Conservation (phyloP, 495 filamentous ascomycete genomes). For the Acidomyces sp. region DNA sequence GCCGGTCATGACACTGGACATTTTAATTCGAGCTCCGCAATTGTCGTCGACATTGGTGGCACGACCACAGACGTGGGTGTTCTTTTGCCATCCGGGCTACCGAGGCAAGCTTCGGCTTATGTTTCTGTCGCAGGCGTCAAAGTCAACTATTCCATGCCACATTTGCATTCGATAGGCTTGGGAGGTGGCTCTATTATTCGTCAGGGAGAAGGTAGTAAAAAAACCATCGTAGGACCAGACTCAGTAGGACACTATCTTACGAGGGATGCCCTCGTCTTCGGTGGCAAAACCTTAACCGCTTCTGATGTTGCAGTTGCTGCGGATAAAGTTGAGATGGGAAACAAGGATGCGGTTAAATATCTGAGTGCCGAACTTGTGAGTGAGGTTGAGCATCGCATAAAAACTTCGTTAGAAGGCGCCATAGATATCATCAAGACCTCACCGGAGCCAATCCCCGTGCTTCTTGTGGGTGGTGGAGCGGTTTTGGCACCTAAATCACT, state of each 20-base stretch:
- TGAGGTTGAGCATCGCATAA: conserved; percentile 7
- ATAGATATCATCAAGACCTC: conserved; percentile 41
- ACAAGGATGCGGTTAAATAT: conserved; percentile 21
- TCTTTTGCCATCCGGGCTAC: conserved; percentile 40
- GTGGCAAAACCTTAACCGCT: conserved; percentile 37
- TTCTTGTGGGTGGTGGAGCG: conserved; percentile 33
- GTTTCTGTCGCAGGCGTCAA: conserved; percentile 39
- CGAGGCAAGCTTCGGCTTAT: conserved; percentile 40
- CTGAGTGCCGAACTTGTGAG: conserved; percentile 21
- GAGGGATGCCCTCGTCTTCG: conserved; percentile 37
- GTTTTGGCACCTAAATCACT: conserved; percentile 22
- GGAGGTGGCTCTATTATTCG: conserved; percentile 42
- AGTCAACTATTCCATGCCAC: conserved; percentile 41
- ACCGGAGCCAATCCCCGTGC: conserved; percentile 33
- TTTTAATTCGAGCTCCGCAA: conserved; percentile 6
- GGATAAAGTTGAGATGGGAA: conserved; percentile 30
- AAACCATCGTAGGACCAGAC: conserved; percentile 39
- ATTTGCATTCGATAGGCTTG: conserved; percentile 37
- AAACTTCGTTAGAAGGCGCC: conserved; percentile 27
- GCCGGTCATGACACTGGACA: conserved; percentile 2
- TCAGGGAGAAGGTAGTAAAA: conserved; percentile 23
- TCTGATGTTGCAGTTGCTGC: conserved; percentile 37
- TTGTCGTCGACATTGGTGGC: conserved; percentile 41
- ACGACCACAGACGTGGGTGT: conserved; percentile 44
- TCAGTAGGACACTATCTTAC: conserved; percentile 42